Percentiles rank a stretch among this genome's conserved stretches.
Conservation (phyloP, 805 yeast species). For the Starmerella khaoyaiensis region DNA sequence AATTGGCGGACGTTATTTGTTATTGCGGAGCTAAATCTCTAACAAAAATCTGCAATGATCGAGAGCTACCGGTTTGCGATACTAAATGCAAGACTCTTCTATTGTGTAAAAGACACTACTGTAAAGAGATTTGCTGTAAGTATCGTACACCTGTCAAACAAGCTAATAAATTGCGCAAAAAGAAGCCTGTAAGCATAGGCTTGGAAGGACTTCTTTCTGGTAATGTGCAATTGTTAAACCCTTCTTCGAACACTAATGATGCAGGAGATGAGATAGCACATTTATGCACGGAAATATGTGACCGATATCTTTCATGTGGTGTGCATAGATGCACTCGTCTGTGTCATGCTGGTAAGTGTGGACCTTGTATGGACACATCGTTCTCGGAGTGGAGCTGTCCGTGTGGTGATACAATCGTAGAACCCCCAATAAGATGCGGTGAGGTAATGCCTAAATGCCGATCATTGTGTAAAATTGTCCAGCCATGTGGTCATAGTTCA, state of each 20-base stretch:
- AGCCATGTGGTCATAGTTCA: constrained; percentile 25
- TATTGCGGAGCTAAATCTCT: constrained; percentile 2
- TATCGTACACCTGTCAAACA: neutral
- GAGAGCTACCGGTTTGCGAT: neutral
- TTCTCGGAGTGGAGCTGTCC: constrained; percentile 25
- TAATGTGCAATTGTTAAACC: neutral
- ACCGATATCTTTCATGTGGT: constrained; percentile 23
- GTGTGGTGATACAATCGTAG: constrained; percentile 24
- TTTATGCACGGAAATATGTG: constrained; percentile 23
- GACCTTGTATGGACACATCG: constrained; percentile 24
- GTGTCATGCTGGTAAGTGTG: constrained; percentile 28
- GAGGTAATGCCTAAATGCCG: constrained; percentile 23
- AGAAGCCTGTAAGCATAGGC: neutral
- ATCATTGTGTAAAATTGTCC: constrained; percentile 20
- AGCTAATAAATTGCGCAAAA: neutral
- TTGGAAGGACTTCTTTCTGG: neutral
- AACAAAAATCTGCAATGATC: constrained; percentile 20
- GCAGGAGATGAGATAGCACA: constrained; percentile 18
- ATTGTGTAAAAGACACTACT: constrained; percentile 8
- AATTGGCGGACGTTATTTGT: constrained; percentile 1
- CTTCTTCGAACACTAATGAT: neutral
- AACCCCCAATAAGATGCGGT: constrained; percentile 28
- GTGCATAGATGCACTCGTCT: constrained; percentile 22
- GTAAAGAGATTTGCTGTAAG: constrained; percentile 6
- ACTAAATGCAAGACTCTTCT: constrained; percentile 5